Evolutionary conservation across 768 basidiomycete genomes (phyloP).

Genomic region (Amanita fuliginea): DNA sequence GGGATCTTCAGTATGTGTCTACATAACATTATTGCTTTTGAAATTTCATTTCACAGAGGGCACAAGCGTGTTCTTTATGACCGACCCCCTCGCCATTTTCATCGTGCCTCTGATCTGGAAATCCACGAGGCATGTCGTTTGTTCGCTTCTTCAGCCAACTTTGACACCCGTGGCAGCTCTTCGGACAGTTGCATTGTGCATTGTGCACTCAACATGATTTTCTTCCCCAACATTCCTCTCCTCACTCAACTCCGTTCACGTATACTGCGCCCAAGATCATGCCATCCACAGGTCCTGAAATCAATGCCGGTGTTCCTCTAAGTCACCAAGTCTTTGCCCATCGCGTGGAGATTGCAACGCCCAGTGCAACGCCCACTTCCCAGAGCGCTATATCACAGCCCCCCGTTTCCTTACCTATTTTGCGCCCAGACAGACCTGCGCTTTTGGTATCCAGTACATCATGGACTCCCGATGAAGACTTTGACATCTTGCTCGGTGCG

Average conservation of each 20-base stretch:
- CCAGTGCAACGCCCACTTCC: conserved; percentile 15
- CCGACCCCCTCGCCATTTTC: conserved; percentile 82
- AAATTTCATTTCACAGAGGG: conserved; percentile 40
- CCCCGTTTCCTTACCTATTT: conserved; percentile 28
- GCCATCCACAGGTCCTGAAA: conserved; percentile 4
- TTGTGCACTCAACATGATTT: conserved; percentile 30
- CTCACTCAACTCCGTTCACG: conserved; percentile 59
- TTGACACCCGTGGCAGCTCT: conserved; percentile 26
- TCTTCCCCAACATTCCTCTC: conserved; percentile 37
- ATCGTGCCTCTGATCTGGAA: conserved; percentile 55
- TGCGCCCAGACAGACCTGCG: conserved; percentile 69
- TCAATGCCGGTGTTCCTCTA: conserved; percentile 7
- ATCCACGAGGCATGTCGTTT: conserved; percentile 52
- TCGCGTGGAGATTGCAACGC: conserved; percentile 7
- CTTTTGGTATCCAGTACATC: conserved; percentile 87
- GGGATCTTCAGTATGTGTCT: conserved; percentile 60
- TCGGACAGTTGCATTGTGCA: conserved; percentile 32
- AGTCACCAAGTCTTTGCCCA: background rate
- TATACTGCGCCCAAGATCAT: conserved; percentile 16
- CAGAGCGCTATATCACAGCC: conserved; percentile 20
- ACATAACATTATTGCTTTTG: background rate
- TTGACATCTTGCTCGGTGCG: conserved; percentile 70
- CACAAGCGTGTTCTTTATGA: conserved; percentile 76
- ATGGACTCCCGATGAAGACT: conserved; percentile 98
- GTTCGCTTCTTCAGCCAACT: background rate